Evolutionary conservation across 306 rosid genomes (phyloP), one percentile per base, ranked within the genome.

Genomic region (Quercus aquifolioides): DNA sequence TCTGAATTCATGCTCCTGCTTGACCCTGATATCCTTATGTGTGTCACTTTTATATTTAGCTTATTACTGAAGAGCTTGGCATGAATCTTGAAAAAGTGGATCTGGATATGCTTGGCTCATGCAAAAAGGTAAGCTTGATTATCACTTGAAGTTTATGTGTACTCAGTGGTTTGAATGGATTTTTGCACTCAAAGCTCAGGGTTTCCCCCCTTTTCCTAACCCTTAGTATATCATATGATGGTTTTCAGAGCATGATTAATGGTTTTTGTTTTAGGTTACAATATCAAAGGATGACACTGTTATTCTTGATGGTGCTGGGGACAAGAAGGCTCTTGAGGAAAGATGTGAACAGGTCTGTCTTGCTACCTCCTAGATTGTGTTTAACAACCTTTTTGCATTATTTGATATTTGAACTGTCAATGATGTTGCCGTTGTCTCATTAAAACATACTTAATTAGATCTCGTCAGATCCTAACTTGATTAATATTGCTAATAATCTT

Each of bases 261-360:
- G 69, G 56, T 57, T 71, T 23, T 8, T 78, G 79, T 35, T 78
- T 55, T 73, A 95, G 99, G 84, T 91, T 78, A 90, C 99, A n/a
- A 74, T 95, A 83, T 95, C 99, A 31, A 95, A 95, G 81, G 99
- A 95, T 82, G 99, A 95, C 86, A 91, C 98, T 23, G 98, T 95
- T 74, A 87, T 95, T 89, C 98, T 95, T 75, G 97, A 95, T 12
- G 99, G 98, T 49, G 92, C 94, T 20, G 99, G 98, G 78, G 98
- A 95, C 89, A 95, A 95, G 91, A 89, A 85, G 84, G 63, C 77
- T 4, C 86, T 95, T 21, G 99, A 95, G 81, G 98, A 95, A 82
- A 91, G 99, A 92, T 92, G 96, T 76, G 99, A 95, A 62, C 99
- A 92, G 99, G 99, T 92, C 67, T 77, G 83, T 84, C 28, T 76